A percentile compares a stretch with the other conserved stretches of the same genome.
Conservation (phyloP, 306 rosid species). For the Begonia loranthoides region DNA sequence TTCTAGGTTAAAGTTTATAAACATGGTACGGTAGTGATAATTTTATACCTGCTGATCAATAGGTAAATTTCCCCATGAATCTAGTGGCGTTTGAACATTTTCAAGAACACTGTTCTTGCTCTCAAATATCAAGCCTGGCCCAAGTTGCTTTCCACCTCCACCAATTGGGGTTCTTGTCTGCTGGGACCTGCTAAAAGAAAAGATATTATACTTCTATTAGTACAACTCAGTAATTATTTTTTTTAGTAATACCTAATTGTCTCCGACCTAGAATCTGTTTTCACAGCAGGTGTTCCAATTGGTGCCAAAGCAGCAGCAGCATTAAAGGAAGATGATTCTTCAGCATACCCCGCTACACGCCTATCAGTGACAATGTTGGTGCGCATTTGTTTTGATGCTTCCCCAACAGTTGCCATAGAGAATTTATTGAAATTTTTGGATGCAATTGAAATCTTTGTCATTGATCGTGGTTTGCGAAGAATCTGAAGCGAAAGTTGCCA, state of each 20-base stretch:
- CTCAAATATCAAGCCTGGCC: conserved; percentile 38
- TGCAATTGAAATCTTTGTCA: conserved; percentile 21
- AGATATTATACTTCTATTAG: not conserved
- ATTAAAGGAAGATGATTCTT: conserved; percentile 53
- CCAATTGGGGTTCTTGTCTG: conserved; percentile 40
- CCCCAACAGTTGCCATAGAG: conserved; percentile 25
- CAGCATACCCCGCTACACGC: conserved; percentile 27
- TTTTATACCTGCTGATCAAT: conserved; percentile 69
- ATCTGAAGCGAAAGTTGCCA: conserved; percentile 26
- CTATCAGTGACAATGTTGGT: conserved; percentile 42
- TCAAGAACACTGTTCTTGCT: conserved; percentile 54
- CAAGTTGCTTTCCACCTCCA: conserved; percentile 32
- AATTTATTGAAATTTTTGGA: conserved; percentile 33
- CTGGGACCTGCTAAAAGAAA: conserved; percentile 34
- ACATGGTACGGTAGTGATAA: not conserved
- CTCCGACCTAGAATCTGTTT: conserved; percentile 55
- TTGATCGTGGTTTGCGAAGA: conserved; percentile 40
- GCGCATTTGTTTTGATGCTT: conserved; percentile 24
- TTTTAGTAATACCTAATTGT: conserved; percentile 33
- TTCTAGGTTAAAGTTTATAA: no score
- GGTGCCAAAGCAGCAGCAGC: conserved; percentile 53
- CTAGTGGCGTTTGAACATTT: conserved; percentile 49
- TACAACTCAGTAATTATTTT: not conserved
- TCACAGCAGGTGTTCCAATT: conserved; percentile 82
- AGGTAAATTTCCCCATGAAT: conserved; percentile 56